These are phyloP conservation scores for Pseudopyricularia javanii DNA, from an alignment of 2,329 filamentous ascomycete species.

Conservation along the genomic window DNA sequence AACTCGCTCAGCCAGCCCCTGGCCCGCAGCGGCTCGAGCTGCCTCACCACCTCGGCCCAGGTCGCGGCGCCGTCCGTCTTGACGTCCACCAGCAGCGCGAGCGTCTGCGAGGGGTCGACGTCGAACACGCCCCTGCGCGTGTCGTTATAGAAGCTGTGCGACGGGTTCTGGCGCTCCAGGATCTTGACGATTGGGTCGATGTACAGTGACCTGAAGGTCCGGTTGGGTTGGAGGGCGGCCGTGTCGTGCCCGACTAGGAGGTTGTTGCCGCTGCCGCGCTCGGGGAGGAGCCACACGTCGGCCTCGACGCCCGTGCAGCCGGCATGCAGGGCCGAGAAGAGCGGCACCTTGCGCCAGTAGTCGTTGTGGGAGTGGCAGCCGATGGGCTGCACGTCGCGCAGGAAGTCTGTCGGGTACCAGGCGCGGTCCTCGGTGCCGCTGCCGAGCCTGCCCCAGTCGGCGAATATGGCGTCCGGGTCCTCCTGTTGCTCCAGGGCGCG, in stretches of 20 bases:
- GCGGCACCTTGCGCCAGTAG: conserved; percentile 52
- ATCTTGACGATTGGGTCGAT: conserved; percentile 50
- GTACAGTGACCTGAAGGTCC: conserved; percentile 52
- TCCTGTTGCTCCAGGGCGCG: conserved; percentile 6
- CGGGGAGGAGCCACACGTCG: conserved; percentile 50
- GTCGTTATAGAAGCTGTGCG: conserved; percentile 30
- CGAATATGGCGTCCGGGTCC: conserved; percentile 15
- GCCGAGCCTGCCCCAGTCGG: conserved; percentile 22
- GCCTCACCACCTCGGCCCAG: conserved; percentile 37
- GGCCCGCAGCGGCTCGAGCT: conserved; percentile 46
- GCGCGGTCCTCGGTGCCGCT: conserved; percentile 23
- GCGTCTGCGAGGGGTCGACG: conserved; percentile 34
- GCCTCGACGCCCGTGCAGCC: conserved; percentile 55
- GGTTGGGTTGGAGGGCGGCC: conserved; percentile 36
- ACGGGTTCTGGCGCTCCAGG: conserved; percentile 35
- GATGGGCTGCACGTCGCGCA: conserved; percentile 23
- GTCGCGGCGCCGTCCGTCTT: conserved; percentile 44
- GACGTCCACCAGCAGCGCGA: conserved; percentile 57
- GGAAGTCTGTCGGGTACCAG: conserved; percentile 38
- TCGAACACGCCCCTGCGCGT: conserved; percentile 43
- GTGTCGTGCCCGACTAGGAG: conserved; percentile 53
- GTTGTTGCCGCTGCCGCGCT: conserved; percentile 15
- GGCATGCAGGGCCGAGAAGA: conserved; percentile 46
- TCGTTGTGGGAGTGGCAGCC: conserved; percentile 53
- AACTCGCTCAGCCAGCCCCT: conserved; percentile 44